Conservation (phyloP, 768 basidiomycete species). For the Panus rudis region DNA sequence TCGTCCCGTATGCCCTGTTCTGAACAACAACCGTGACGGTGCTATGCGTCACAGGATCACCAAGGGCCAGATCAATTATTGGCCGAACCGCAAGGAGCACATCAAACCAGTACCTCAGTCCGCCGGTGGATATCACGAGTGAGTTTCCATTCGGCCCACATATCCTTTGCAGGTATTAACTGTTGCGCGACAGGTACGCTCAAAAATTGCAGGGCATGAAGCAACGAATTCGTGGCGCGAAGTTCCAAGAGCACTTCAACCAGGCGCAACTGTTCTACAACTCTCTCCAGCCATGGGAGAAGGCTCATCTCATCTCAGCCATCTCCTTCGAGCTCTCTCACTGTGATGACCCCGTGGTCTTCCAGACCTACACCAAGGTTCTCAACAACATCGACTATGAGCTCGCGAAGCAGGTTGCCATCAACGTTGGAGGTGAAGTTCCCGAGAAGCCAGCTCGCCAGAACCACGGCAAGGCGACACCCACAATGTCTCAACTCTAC, state of each 20-base stretch:
- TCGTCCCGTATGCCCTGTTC: constrained; percentile 65
- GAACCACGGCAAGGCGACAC: constrained; percentile 53
- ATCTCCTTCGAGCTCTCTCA: constrained; percentile 81
- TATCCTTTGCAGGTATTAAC: constrained; percentile 6
- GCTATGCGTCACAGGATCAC: constrained; percentile 48
- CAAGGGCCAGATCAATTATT: constrained; percentile 64
- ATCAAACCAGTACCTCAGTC: constrained; percentile 40
- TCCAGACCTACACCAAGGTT: constrained; percentile 56
- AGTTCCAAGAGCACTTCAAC: constrained; percentile 73
- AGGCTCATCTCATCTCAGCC: constrained; percentile 61
- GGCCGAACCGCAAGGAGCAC: constrained; percentile 64
- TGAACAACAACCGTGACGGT: constrained; percentile 66
- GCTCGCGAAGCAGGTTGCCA: constrained; percentile 63
- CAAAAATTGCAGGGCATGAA: constrained; percentile 48
- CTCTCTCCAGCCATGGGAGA: constrained; percentile 63
- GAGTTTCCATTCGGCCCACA: constrained; percentile 11
- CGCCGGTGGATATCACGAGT: constrained; percentile 57
- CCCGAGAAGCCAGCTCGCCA: constrained; percentile 43
- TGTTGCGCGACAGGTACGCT: constrained; percentile 32
- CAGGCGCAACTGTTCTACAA: constrained; percentile 84
- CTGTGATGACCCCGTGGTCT: constrained; percentile 70
- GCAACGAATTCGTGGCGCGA: constrained; percentile 54
- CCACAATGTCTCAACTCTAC: constrained; percentile 52
- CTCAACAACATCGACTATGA: constrained; percentile 70
- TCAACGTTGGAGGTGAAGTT: constrained; percentile 51